Percentiles rank a stretch among this genome's conserved stretches.
These are phyloP conservation scores for Ogataea allantospora DNA, from an alignment of 805 yeast genomes.

Conservation along the genomic window DNA sequence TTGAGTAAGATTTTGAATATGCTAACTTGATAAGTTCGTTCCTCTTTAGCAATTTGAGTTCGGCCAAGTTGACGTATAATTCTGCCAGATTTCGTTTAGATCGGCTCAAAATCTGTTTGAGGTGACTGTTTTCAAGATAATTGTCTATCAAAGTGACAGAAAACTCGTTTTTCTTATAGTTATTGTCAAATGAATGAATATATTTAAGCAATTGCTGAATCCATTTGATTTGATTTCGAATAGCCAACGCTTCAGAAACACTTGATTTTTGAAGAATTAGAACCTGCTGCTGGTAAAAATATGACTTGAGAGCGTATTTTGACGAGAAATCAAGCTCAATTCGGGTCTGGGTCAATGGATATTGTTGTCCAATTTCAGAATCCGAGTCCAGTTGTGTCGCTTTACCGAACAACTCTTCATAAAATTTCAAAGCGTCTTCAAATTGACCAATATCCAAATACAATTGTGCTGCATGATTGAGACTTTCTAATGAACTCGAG, in stretches of 20 bases:
- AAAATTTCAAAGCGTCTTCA: conserved; percentile 59
- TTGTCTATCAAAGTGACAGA: conserved; percentile 40
- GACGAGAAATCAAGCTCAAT: conserved; percentile 6
- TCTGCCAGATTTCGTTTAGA: conserved; percentile 25
- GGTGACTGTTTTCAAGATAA: conserved; percentile 29
- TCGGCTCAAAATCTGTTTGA: conserved; percentile 23
- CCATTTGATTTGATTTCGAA: conserved; percentile 31
- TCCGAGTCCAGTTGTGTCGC: conserved; percentile 19
- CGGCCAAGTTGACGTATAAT: conserved; percentile 44
- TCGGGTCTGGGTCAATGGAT: conserved; percentile 10
- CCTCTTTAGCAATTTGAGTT: conserved; percentile 47
- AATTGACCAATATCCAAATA: conserved; percentile 49
- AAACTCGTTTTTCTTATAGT: conserved; percentile 40
- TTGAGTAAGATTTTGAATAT: conserved; percentile 24
- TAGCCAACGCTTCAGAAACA: conserved; percentile 30
- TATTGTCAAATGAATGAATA: conserved; percentile 25
- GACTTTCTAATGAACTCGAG: conserved; percentile 14
- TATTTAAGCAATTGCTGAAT: conserved; percentile 27
- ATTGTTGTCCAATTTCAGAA: conserved; percentile 4
- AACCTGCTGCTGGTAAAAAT: conserved; percentile 22
- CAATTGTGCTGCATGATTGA: conserved; percentile 36
- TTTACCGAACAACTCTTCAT: conserved; percentile 41
- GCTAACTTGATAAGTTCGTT: conserved; percentile 41
- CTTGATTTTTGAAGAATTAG: conserved; percentile 22
- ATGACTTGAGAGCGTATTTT: conserved; percentile 22